These are phyloP conservation scores for Fraxinus greggii DNA, from an alignment of 305 asterid genomes.

Conservation along the genomic window DNA sequence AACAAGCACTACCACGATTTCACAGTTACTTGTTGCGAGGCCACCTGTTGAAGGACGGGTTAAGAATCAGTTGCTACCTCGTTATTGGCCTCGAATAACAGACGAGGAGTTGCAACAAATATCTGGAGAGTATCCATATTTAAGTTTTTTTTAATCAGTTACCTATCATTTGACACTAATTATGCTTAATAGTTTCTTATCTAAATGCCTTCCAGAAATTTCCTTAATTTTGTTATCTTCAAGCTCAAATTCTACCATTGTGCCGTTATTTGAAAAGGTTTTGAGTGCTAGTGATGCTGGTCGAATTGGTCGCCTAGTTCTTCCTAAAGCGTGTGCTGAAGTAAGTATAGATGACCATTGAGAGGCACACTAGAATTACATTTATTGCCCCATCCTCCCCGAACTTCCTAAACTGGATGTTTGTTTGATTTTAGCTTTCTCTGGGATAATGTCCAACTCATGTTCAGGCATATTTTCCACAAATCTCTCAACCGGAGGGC, in stretches of 20 bases:
- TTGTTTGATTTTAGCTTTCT: constrained; percentile 14
- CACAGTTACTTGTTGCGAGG: constrained; percentile 83
- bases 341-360: constrained; percentile 38
- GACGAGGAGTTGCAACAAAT: constrained; percentile 93
- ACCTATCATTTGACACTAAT: not conserved
- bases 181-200: not conserved
- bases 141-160: not conserved
- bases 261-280: constrained; percentile 93
- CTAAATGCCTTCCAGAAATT: constrained; percentile 18
- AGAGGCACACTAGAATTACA: not conserved
- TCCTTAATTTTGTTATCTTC: constrained; percentile 47
- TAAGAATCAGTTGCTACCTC: constrained; percentile 93
- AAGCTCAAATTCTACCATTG: constrained; percentile 78
- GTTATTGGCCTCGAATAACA: constrained; percentile 96
- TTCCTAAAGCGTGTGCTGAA: constrained; percentile 99
- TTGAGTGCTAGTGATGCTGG: constrained; percentile 99
- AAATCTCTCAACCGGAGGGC: constrained; percentile 93
- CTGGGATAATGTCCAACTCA: constrained; percentile 18
- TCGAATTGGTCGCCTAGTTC: constrained; percentile 94
- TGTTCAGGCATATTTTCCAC: constrained; percentile 89
- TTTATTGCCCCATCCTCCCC: not conserved
- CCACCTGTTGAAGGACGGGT: constrained; percentile 94
- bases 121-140: constrained; percentile 93
- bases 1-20: constrained; percentile 42
- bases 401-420: not conserved